Base-by-base conservation (phyloP, 371 early-diverging fungal genomes). In the Paraphysoderma sedebokerense region DNA sequence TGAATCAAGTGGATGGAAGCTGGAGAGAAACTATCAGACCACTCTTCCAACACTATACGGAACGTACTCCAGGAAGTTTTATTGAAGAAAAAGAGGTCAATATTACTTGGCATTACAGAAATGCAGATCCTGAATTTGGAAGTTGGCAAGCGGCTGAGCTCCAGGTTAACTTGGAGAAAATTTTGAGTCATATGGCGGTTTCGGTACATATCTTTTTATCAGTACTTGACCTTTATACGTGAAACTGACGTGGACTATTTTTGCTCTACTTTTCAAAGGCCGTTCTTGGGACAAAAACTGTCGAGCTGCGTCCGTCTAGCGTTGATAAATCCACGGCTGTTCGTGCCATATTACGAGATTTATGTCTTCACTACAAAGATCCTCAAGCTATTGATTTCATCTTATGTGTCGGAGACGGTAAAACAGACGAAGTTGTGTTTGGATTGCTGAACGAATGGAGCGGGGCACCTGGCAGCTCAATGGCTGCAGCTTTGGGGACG, bases 11-110 rank as follows among this genome's bases (percentile, higher is more conserved):
- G 1, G 90, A 93, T 56, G 76, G 82, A 48, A 68, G 70, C 32
- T 96, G 92, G 92, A 76, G 85, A 34, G 82, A 83, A 29, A 82
- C 88, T 11, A 87, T 93, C 49, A 69, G 76, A 9, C 92, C 91
- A 23, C 65, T n/a, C 31, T 44, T 44, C 7, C 22, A 44, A 44
- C 24, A 44, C 20, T 44, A 44, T 17, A 44, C 45, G 11, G 45
- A 44, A 23, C 9, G 33, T 11, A 28, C 33, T 33, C 34, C 29
- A 7, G 45, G 45, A 8, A 33, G 34, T 1, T 49, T 32, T 26
- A 41, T 48, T 22, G 48, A 49, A 26, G 48, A 11, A 23, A 49
- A 49, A 44, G 45, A 44, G 38, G 24, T 23, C 40, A 33, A 32
- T 26, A 5, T 47, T 9, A 33, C 33, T 9, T 47, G 47, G 47